Base-by-base conservation (phyloP, 78 protist species). In the Pelomyxa schiedti region DNA sequence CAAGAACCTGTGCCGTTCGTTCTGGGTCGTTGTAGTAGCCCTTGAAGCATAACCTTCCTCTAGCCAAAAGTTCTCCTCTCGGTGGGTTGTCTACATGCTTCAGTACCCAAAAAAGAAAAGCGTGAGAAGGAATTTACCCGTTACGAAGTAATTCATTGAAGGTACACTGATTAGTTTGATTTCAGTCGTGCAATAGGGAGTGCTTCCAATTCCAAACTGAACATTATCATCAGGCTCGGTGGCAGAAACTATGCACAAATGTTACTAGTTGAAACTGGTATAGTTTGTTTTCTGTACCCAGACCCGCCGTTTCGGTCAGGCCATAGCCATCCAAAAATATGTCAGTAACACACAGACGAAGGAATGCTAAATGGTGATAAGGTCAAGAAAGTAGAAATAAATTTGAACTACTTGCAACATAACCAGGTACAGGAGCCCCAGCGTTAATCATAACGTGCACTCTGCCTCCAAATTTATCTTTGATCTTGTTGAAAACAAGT, bases 1-100 rank as follows among this genome's bases (percentile, higher is more conserved):
- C 72, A 22, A 72, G 1, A 28, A 7, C 81, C 38, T 83, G 76
- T 1, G 4, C 1, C 36, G 88, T 83, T 30, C 32, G 37, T 37
- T 39, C 84, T 30, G 28, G 78, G 73, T 78, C n/a, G 26, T 77
- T 69, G 2, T 71, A 78, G 40, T 82, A 82, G 36, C 83, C 87
- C 8, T 2, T 9, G 32, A 82, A 76, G 35, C 75, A 68, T 36
- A 36, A 26, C 1, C 64, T 67, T 1, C 82, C 87, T 36, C 37
- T 53, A n/a, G 77, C 16, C 38, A 24, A 4, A 39, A 82, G 1
- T 47, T 82, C 87, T 24, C 87, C 87, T 39, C 9, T 1, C 8
- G 32, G 42, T 1, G 5, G 6, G 22, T 6, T 2, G 26, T 39
- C 76, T 1, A 4, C 41, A 5, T 1, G 39, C 42, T 16, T 16